Conservation (phyloP, 768 basidiomycete species). For the Nevesoporus exiguus region DNA sequence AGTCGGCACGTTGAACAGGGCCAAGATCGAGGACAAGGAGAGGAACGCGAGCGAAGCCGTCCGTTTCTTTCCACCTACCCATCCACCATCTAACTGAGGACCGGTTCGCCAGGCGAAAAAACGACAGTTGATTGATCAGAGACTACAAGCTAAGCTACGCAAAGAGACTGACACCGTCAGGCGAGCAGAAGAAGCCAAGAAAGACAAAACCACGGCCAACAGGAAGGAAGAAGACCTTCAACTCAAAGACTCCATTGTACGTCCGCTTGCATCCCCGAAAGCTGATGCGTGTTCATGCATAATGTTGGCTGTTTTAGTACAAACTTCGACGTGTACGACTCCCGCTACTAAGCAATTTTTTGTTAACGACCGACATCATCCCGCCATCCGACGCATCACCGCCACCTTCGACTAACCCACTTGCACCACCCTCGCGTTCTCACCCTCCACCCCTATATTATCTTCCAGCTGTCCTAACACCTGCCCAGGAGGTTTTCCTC, state of each 20-base stretch:
- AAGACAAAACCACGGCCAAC: slow-evolving; percentile 72
- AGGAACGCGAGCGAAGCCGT: slow-evolving; percentile 84
- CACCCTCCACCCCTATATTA: slow-evolving; percentile 80
- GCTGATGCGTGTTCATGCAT: background rate
- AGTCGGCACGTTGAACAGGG: slow-evolving; percentile 81
- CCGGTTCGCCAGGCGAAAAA: slow-evolving; percentile 65
- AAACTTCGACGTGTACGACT: slow-evolving; percentile 69
- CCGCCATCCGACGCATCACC: slow-evolving; percentile 36
- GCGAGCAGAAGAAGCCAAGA: slow-evolving; percentile 81
- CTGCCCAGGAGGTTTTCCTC: slow-evolving; percentile 69
- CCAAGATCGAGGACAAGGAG: slow-evolving; percentile 83
- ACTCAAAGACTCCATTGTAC: slow-evolving; percentile 75
- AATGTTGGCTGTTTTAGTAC: slow-evolving; percentile 42
- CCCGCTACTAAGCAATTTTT: slow-evolving; percentile 71
- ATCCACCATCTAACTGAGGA: slow-evolving; percentile 6
- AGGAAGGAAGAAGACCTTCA: slow-evolving; percentile 81
- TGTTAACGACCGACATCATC: slow-evolving; percentile 70
- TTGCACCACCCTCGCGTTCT: slow-evolving; percentile 52
- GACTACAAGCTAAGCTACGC: slow-evolving; percentile 79
- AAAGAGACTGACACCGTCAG: slow-evolving; percentile 86
- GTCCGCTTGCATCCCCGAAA: slow-evolving; percentile 27
- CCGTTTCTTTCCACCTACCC: slow-evolving; percentile 17
- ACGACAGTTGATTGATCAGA: slow-evolving; percentile 76
- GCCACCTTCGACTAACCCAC: slow-evolving; percentile 31
- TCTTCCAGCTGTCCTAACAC: slow-evolving; percentile 63